Evolutionary conservation across 1,139 yeast genomes (phyloP), one percentile per base, ranked within the genome.

Genomic region (Taiozyma onychis): DNA sequence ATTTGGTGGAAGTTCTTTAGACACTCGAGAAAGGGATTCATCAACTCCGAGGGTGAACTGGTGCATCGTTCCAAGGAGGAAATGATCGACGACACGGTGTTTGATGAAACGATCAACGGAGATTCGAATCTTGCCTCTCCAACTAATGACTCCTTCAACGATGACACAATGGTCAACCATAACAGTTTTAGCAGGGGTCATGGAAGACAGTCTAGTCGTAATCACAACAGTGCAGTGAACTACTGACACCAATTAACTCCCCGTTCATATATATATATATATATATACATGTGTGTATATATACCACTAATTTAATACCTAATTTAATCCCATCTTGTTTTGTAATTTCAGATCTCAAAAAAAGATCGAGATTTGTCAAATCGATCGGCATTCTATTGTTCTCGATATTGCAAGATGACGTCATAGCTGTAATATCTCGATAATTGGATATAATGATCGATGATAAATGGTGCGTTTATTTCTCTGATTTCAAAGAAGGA

Each of bases 41-140:
- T 71, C 49, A 70, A 71, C 50, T 66, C 72, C 3, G 73, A 71
- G 53, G 75, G 75, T 50, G 70, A 70, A 50, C 63, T 70, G 5
- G 70, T 71, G 22, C 60, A 50, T 1, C 50, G 45, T 11, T 45
- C 44, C 27, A 54, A 52, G 32, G 54, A 59, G 14, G 58, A 54
- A 6, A 59, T 59, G 62, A 51, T 61, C 44, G 64, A 61, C 22
- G 64, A 59, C 9, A 54, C 59, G 43, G 47, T 55, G 43, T 57
- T 61, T 35, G 63, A 59, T 32, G 63, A 59, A 26, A 57, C 62
- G 7, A 58, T 58, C n/a, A 54, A 50, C 3, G 54, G 48, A 14
- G 55, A 46, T n/a, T 30, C 41, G 7, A 47, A 44, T 27, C 27
- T 18, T 27, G 35, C n/a, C 10, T 21, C 27, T 13, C 42, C 47